Conservation (phyloP, 306 rosid species). For the Medicago truncatula region DNA sequence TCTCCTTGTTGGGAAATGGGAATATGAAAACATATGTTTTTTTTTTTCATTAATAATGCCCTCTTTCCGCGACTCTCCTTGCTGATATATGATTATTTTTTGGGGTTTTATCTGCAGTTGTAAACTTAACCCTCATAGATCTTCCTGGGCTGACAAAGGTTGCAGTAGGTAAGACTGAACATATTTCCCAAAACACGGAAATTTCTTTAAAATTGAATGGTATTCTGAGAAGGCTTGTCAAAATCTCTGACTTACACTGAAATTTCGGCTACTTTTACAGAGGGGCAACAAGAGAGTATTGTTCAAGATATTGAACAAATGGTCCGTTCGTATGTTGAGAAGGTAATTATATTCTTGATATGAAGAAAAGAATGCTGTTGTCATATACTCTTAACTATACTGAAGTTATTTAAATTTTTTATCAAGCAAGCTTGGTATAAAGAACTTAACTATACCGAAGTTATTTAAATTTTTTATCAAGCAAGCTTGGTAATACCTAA, state of each 20-base stretch:
- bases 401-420: too few species aligned
- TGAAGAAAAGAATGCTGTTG: slow-evolving; percentile 11
- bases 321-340: slow-evolving; percentile 97
- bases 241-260: slow-evolving; percentile 30
- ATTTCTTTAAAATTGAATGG: slow-evolving; percentile 3
- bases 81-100: slow-evolving; percentile 37
- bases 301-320: slow-evolving; percentile 98
- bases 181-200: slow-evolving; percentile 17
- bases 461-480: too few species aligned
- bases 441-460: too few species aligned
- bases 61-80: slow-evolving; percentile 28
- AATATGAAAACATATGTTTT: slow-evolving; percentile 1
- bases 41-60: not conserved
- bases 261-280: slow-evolving; percentile 57
- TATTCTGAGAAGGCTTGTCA: slow-evolving; percentile 14
- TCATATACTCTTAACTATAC: not conserved
- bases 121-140: slow-evolving; percentile 92
- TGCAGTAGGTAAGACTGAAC: slow-evolving; percentile 81
- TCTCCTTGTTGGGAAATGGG: slow-evolving; percentile 16
- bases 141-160: slow-evolving; percentile 99
- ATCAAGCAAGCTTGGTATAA: not conserved
- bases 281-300: slow-evolving; percentile 89
- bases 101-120: slow-evolving; percentile 74
- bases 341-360: slow-evolving; percentile 60
- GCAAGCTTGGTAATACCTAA: not conserved